Base-by-base conservation (phyloP, 306 rosid genomes). In the Dicorynia guianensis region DNA sequence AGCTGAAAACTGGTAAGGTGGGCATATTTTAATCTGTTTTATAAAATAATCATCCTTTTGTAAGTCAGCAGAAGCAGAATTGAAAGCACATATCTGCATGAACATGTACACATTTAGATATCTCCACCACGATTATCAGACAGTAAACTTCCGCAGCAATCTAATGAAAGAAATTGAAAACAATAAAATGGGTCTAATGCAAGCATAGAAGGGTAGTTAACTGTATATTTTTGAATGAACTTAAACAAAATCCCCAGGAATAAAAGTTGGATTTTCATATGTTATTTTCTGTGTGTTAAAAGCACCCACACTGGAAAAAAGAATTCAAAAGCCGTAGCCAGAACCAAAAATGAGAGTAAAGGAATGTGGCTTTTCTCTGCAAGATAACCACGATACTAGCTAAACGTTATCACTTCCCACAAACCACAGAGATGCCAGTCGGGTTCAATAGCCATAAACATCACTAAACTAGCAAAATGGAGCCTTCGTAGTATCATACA, bases 21-120 rank as follows among this genome's bases (percentile, higher is more conserved):
- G 54, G 54, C 57, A 72, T 19, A 57, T 66, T n/a, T 50, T 48
- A 40, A 7, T 35, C 68, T 38, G 44, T n/a, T 57, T 71, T 79
- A 89, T 76, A 77, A 64, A 76, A 81, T 17, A 76, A 72, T 63
- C 87, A 46, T 63, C 74, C 72, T 70, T 59, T 52, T 58, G 34
- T 54, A 25, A 58, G 80, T 82, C 86, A 71, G 63, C 84, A 62
- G 81, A 47, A 62, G 81, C 75, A 25, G 77, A 48, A 73, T 40
- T 39, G 61, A 80, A 70, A 43, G 63, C 76, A 35, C 73, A 65
- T 25, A 25, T 73, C 69, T 73, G 60, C 61, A 39, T 35, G 25
- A 19, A 11, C 34, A 59, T 7, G 46, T 30, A 7, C 5, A 15
- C 18, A 39, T 58, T n/a, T n/a, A 72, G 35, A 72, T 46, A 65